A percentile compares a stretch with the other conserved stretches of the same genome.
Evolutionary conservation across 768 basidiomycete genomes (phyloP).

Genomic region (Phylloporus scabripes): DNA sequence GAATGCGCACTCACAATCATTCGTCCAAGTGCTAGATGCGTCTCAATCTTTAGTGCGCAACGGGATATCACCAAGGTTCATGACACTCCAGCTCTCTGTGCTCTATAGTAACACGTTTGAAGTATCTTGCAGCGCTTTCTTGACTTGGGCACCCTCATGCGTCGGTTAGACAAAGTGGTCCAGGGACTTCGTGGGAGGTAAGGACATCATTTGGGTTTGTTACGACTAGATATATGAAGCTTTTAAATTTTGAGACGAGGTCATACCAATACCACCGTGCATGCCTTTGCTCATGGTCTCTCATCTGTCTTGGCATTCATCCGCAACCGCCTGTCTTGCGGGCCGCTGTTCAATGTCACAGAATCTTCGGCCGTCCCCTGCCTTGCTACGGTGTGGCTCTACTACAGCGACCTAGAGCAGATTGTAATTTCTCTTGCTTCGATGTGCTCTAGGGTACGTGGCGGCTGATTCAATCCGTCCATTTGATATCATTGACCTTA

Average conservation of each 20-base stretch:
- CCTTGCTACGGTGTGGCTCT: slow-evolving; percentile 43
- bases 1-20: slow-evolving; percentile 51
- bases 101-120: slow-evolving; percentile 1
- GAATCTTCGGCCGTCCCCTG: slow-evolving; percentile 15
- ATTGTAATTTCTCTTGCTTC: slow-evolving; percentile 47
- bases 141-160: slow-evolving; percentile 59
- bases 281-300: slow-evolving; percentile 63
- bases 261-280: slow-evolving; percentile 48
- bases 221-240: slow-evolving; percentile 3
- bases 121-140: slow-evolving; percentile 62
- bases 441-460: slow-evolving; percentile 56
- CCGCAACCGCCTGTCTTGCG: slow-evolving; percentile 39
- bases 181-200: slow-evolving; percentile 47
- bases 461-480: background rate
- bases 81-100: slow-evolving; percentile 2
- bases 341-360: slow-evolving; percentile 33
- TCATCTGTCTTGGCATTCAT: slow-evolving; percentile 50
- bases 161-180: slow-evolving; percentile 58
- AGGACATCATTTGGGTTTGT: slow-evolving; percentile 5
- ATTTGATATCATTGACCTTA: slow-evolving; percentile 1
- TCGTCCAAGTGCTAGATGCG: slow-evolving; percentile 41
- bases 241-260: slow-evolving; percentile 34
- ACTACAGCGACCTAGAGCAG: slow-evolving; percentile 47
- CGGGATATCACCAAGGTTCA: slow-evolving; percentile 51
- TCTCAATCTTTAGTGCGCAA: slow-evolving; percentile 47